phyloP scores from a whole-genome alignment of 441 rosid genomes.

The Gossypium trilobum region DNA sequence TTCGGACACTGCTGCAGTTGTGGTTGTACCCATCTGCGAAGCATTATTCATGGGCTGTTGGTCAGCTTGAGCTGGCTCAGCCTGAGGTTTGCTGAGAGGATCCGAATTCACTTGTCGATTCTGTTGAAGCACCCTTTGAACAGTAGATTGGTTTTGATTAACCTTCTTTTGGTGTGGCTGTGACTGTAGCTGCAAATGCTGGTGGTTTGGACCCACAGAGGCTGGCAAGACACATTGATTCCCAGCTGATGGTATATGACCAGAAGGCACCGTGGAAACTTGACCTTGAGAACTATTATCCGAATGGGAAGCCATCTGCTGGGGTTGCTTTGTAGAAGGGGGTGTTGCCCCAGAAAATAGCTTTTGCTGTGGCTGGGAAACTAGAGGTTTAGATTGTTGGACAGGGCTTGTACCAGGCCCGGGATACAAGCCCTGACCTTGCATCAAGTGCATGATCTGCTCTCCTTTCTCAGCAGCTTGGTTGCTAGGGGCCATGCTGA shows the following conservation, averaged over 20 bases:
- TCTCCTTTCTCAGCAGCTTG: conserved; percentile 67
- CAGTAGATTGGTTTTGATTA: conserved; percentile 42
- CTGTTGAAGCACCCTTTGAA: conserved; percentile 57
- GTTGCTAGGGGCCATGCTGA: conserved; percentile 45
- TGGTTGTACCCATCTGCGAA: conserved; percentile 31
- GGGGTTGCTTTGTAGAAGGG: conserved; percentile 39
- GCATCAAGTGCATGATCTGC: conserved; percentile 45
- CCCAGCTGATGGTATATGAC: conserved; percentile 32
- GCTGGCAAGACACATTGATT: conserved; percentile 49
- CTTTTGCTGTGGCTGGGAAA: conserved; percentile 50
- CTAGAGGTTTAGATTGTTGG: conserved; percentile 56
- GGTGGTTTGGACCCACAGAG: conserved; percentile 50
- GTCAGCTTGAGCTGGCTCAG: conserved; percentile 41
- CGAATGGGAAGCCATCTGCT: conserved; percentile 50
- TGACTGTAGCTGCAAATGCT: conserved; percentile 42
- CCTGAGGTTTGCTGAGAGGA: conserved; percentile 44
- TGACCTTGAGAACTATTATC: conserved; percentile 56
- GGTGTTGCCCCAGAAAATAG: conserved; percentile 38
- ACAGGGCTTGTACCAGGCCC: conserved; percentile 42
- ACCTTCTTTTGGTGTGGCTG: conserved; percentile 60
- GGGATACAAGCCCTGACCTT: conserved; percentile 55
- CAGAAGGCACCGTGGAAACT: conserved; percentile 38
- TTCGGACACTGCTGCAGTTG: conserved; percentile 34
- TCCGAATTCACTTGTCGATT: conserved; percentile 47
- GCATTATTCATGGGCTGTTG: conserved; percentile 36